Evolutionary conservation across 2,329 filamentous ascomycete genomes (phyloP).

Genomic region (Arthrobotrys sphaeroides): DNA sequence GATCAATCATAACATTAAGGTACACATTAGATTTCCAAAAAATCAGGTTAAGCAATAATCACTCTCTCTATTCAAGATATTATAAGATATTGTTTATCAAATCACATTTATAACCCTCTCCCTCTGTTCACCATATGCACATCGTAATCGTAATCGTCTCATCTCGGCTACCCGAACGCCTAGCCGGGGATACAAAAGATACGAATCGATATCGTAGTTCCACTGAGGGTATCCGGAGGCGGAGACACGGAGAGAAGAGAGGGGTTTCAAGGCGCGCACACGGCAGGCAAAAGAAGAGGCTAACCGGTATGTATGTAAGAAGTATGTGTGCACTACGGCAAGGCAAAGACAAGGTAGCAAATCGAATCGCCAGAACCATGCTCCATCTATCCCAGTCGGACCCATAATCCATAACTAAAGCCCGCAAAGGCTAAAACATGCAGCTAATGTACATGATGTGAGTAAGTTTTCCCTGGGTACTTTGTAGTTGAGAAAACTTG

Average conservation of each 20-base stretch:
- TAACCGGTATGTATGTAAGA: too few species aligned
- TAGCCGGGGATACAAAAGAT: not conserved
- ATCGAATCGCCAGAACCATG: constrained; percentile 14
- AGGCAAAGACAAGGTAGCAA: constrained; percentile 11
- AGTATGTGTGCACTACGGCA: too few species aligned
- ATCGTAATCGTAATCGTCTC: constrained; percentile 18
- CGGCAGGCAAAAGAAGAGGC: constrained; percentile 4
- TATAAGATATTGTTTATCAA: constrained; percentile 15
- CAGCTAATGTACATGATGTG: constrained; percentile 2
- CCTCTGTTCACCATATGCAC: not conserved
- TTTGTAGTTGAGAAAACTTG: not conserved
- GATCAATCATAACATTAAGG: not conserved
- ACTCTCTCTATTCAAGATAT: not conserved
- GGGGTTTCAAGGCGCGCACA: not conserved
- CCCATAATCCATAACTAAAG: constrained; percentile 3
- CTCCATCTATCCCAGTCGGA: not conserved
- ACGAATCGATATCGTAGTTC: not conserved
- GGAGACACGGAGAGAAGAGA: constrained; percentile 14
- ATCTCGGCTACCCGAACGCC: constrained; percentile 26
- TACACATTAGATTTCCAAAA: not conserved
- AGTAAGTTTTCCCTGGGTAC: too few species aligned
- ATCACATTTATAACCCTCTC: constrained; percentile 28
- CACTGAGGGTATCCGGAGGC: constrained; percentile 9
- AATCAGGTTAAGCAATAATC: not conserved
- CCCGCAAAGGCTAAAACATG: not conserved